Evolutionary conservation across 2,329 filamentous ascomycete genomes (phyloP), one percentile per base, ranked within the genome.

Genomic region (Aspergillus fischeri): DNA sequence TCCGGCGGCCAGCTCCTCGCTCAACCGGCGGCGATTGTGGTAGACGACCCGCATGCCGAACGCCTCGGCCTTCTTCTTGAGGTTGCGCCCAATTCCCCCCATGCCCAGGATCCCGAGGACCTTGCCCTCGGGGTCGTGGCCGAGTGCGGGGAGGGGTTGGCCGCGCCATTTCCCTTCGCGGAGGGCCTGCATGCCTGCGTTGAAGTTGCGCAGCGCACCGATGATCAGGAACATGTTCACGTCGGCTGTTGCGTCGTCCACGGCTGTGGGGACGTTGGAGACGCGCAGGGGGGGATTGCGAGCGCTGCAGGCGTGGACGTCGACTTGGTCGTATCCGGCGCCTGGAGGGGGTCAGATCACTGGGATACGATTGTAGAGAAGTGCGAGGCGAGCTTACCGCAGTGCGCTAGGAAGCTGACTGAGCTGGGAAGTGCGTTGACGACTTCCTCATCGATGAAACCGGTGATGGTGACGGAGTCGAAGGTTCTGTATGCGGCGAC

Each of bases 291-390:
- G 73, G 2, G 75, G 74, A 25, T 79, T 78, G 53, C 84, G 85
- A 1, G 79, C 78, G 9, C 85, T 88, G 78, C 90, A 93, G 42
- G 88, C 87, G 49, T 82, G 72, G 8, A 92, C 80, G 71, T 92
- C 87, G 61, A 95, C 80, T 72, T 92, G 88, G 73, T 96, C 91
- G 75, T 96, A 96, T 41, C 92, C 92, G 55, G 91, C 90, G 60
- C 90, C 87, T 89, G 59, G 11, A 24, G 8, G 44, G 42, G 1
- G 8, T 45, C n/a, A 17, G 10, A 24, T 5, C n/a, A n/a, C n/a
- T 29, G 5, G 14, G 27, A 48, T n/a, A 52, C 35, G 50, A 17
- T 29, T 29, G 14, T 14, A 27, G 11, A 44, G n/a, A 32, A 25
- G 1, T 21, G 9, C 29, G 25, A 11, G 24, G 44, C 25, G 32